Base-by-base conservation (phyloP, 2,329 filamentous ascomycete genomes). In the Allantophomopsis lycopodina region DNA sequence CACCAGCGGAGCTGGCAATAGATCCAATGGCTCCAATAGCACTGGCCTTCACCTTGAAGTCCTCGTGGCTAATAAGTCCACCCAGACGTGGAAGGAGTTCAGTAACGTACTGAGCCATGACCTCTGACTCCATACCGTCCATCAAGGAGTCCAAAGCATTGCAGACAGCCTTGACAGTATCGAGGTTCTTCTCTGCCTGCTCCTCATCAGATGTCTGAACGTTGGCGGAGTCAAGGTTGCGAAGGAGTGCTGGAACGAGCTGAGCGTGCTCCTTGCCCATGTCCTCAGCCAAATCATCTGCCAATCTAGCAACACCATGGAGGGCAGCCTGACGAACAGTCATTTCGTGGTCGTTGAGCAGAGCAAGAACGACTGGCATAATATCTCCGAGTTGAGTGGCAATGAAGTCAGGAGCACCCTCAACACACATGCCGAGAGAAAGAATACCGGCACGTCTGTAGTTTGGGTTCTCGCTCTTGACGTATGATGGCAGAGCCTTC, bases 361-460 rank as follows among this genome's bases (percentile, higher is more conserved):
- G 72, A 53, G 76, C 78, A 42, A 95, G 70, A 43, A 96, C 78
- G 50, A 84, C 71, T 37, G 91, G 91, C 58, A 96, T 76, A 48
- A 96, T 82, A 48, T 81, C 74, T 54, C 81, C 72, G 46, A 96
- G 75, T 62, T 98, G 91, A 15, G 88, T 94, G 47, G 85, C 86
- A 55, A 96, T 87, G 62, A 96, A 98, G 60, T 98, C 91, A 13
- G 91, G 91, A 21, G 91, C 89, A 51, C 91, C 91, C 67, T 96
- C 91, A 39, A 94, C 89, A 51, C 85, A 89, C 67, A 89, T 93
- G 43, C 89, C 89, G 5, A 98, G 73, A 37, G 89, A 82, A 46
- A 96, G 71, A 55, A 96, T 91, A 61, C 84, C 88, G 40, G 89
- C 88, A 61, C 89, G 83, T 44, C 89, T 80, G 64, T 83, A 82